Conservation (phyloP, 805 yeast species). For the Yarrowia deformans region DNA sequence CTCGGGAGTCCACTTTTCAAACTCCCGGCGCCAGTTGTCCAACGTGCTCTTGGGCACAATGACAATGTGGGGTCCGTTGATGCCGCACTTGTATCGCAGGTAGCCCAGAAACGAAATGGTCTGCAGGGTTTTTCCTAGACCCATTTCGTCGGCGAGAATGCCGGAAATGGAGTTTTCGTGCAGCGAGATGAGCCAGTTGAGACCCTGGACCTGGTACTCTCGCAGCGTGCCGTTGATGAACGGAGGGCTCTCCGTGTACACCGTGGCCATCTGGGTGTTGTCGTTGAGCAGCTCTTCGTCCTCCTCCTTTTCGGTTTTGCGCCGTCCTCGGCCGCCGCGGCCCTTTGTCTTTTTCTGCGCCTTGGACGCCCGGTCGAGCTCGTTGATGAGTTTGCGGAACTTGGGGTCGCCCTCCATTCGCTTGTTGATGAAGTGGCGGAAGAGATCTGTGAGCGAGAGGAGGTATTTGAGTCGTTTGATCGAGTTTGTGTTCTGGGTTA, state of each 20-base stretch:
- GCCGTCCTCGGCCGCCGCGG: slow-evolving; percentile 58
- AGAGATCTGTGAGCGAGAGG: slow-evolving; percentile 81
- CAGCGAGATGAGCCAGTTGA: slow-evolving; percentile 90
- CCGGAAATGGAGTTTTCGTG: slow-evolving; percentile 91
- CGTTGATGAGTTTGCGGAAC: slow-evolving; percentile 54
- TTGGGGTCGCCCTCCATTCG: slow-evolving; percentile 79
- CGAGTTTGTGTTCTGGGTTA: slow-evolving; percentile 24
- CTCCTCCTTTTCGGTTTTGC: slow-evolving; percentile 95
- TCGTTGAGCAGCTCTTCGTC: slow-evolving; percentile 89
- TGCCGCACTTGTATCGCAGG: slow-evolving; percentile 74
- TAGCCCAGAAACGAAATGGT: slow-evolving; percentile 92
- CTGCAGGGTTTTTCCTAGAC: slow-evolving; percentile 93
- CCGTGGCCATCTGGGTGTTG: slow-evolving; percentile 74
- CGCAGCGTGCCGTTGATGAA: slow-evolving; percentile 78
- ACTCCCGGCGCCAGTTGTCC: slow-evolving; percentile 96
- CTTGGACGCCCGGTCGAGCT: slow-evolving; percentile 43
- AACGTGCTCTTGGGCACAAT: slow-evolving; percentile 95
- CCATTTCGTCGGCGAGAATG: slow-evolving; percentile 98
- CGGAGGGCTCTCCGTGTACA: slow-evolving; percentile 85
- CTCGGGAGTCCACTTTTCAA: slow-evolving; percentile 94
- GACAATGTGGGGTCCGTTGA: slow-evolving; percentile 89
- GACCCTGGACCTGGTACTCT: slow-evolving; percentile 93
- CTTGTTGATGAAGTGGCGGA: slow-evolving; percentile 84
- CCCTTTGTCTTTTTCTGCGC: slow-evolving; percentile 2
- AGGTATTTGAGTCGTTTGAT: slow-evolving; percentile 75